Conservation (phyloP, 1,284 basidiomycete species). For the Ganoderma lingzhi region DNA sequence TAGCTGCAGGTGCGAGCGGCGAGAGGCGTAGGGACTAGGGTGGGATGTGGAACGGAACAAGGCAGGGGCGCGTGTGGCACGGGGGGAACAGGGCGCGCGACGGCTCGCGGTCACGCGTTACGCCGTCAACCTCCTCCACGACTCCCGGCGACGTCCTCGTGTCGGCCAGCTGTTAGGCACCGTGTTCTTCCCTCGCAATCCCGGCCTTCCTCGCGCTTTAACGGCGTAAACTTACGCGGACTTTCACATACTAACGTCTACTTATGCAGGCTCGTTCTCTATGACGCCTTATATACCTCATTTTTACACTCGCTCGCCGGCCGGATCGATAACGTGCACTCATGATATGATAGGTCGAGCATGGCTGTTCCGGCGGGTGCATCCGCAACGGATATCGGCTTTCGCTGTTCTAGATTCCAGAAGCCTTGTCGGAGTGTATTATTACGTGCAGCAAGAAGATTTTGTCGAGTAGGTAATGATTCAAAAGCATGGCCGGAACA, state of each 20-base stretch:
- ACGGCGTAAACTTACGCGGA: neutral
- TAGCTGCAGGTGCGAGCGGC: neutral
- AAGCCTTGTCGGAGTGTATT: neutral
- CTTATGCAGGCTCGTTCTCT: neutral
- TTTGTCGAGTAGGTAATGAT: neutral
- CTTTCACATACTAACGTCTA: neutral
- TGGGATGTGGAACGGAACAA: neutral
- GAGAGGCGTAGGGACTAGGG: neutral
- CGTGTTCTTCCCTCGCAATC: neutral
- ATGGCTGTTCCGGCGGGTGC: neutral
- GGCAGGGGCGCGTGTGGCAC: neutral
- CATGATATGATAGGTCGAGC: neutral
- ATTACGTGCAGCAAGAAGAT: slow-evolving; percentile 2
- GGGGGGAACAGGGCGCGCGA: neutral
- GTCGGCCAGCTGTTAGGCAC: neutral
- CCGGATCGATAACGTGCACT: slow-evolving; percentile 4
- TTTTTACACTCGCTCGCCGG: neutral
- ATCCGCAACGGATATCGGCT: slow-evolving; percentile 7
- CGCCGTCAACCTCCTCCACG: slow-evolving; percentile 1
- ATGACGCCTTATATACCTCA: slow-evolving; percentile 9
- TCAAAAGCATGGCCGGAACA: neutral
- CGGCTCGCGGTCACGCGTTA: slow-evolving; percentile 10
- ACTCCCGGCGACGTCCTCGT: neutral
- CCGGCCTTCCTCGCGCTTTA: neutral
- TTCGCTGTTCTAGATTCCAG: slow-evolving; percentile 2